Evolutionary conservation across 495 filamentous ascomycete species (phyloP), one percentile per base, ranked within the genome.

Genomic region (Copromyces sp.): DNA sequence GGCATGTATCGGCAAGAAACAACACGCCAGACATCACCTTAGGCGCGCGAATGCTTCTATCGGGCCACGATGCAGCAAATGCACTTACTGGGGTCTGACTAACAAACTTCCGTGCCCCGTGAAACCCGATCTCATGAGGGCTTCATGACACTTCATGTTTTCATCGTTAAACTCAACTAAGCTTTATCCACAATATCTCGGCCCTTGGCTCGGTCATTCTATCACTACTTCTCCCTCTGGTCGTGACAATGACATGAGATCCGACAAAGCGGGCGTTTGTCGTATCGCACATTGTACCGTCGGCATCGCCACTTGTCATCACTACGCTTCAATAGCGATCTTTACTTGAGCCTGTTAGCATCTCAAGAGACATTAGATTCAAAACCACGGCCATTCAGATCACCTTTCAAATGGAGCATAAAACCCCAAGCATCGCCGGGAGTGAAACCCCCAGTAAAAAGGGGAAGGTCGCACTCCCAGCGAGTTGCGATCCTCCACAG

Each of bases 401-500:
- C 53, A 65, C 29, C 53, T 1, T 65, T 29, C 6, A 4, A 35
- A 65, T 65, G 53, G 53, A 65, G 32, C 53, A 65, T 17, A 32
- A 29, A 9, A 65, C 53, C 14, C 53, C 53, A 35, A 65, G 53
- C 29, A 16, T 35, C 3, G 7, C 53, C 53, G 53, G 53, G 53
- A 65, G 53, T 65, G 53, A 65, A 12, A 65, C 53, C 2, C 53
- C 53, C 3, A 65, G 53, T 65, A 65, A 35, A 65, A 77, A 71
- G 73, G 45, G 73, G 39, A 85, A 81, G 79, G 78, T 88, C 38
- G 80, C 83, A 74, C 88, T 96, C 59, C 93, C 93, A 1, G 83
- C 90, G 38, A 94, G 91, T 75, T 93, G 91, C 74, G 92, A 94
- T 73, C 93, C 93, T 14, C 93, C 93, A 3, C 84, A 89, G n/a